Conservation (phyloP, 768 basidiomycete genomes). For the Leccinum uliginosum region DNA sequence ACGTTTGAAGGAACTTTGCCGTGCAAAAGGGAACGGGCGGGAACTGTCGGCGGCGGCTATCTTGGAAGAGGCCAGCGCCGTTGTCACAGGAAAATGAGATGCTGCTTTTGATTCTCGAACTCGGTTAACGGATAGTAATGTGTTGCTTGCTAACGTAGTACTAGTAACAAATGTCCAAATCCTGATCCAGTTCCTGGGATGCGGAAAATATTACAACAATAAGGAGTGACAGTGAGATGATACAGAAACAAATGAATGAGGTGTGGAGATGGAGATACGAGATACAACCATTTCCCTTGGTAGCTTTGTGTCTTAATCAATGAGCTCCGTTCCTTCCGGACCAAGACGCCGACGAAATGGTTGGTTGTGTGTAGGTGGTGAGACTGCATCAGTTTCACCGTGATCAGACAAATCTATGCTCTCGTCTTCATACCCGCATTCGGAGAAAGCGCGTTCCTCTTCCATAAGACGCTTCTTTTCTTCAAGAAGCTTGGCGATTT, state of each 20-base stretch:
- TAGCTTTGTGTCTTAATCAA: slow-evolving; percentile 1
- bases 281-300: not conserved
- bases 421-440: slow-evolving; percentile 18
- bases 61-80: not conserved
- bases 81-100: not conserved
- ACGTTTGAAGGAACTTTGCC: slow-evolving; percentile 1
- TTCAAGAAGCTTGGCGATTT: slow-evolving; percentile 14
- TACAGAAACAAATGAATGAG: not conserved
- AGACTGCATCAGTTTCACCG: not conserved
- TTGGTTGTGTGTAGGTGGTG: not conserved
- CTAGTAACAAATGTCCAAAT: not conserved
- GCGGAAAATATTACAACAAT: not conserved
- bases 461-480: not conserved
- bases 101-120: not conserved
- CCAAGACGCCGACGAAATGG: slow-evolving; percentile 13
- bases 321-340: slow-evolving; percentile 22
- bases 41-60: not conserved
- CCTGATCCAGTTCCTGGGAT: slow-evolving; percentile 24
- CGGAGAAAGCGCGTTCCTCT: slow-evolving; percentile 5
- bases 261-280: not conserved
- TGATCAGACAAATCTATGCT: slow-evolving; percentile 5
- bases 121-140: not conserved
- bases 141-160: slow-evolving; percentile 1
- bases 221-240: not conserved
- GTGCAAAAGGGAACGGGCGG: not conserved